Conservation (phyloP, 192 early-diverging fungal genomes). For the Gaertneriomyces sp. region DNA sequence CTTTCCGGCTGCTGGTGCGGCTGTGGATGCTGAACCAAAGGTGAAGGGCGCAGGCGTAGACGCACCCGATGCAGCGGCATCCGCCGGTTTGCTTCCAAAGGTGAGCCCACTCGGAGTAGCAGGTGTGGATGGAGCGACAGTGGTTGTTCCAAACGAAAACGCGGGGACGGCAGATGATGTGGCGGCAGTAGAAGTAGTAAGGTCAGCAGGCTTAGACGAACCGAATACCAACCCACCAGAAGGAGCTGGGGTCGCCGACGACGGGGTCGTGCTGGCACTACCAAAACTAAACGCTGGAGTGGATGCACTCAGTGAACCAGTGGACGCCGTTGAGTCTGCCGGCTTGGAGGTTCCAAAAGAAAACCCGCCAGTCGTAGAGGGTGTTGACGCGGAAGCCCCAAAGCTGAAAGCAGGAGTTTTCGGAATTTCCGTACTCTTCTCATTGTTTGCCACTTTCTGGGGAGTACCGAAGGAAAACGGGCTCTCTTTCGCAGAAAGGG, state of each 20-base stretch:
- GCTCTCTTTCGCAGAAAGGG: background rate
- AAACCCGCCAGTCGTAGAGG: background rate
- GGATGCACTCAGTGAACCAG: background rate
- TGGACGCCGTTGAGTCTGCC: background rate
- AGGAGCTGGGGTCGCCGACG: too few relatives aligned
- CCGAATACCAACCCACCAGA: too few relatives aligned
- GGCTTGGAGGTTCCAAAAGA: background rate
- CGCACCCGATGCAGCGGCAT: too few relatives aligned
- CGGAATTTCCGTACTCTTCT: background rate
- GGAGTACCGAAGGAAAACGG: background rate
- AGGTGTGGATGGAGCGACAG: background rate
- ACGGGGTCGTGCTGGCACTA: too few relatives aligned
- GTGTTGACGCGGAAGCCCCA: background rate
- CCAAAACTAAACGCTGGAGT: constrained; percentile 2
- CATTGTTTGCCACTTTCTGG: background rate
- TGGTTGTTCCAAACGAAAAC: background rate
- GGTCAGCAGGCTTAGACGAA: background rate
- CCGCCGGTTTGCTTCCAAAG: too few relatives aligned
- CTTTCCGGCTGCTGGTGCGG: too few relatives aligned
- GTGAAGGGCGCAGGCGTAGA: too few relatives aligned
- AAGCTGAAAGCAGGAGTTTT: background rate
- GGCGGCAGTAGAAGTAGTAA: background rate
- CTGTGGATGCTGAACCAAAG: too few relatives aligned
- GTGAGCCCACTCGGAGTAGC: background rate
- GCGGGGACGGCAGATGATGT: background rate